These are phyloP conservation scores for Gillenia trifoliata DNA, from an alignment of 306 rosid species.

Conservation along the genomic window DNA sequence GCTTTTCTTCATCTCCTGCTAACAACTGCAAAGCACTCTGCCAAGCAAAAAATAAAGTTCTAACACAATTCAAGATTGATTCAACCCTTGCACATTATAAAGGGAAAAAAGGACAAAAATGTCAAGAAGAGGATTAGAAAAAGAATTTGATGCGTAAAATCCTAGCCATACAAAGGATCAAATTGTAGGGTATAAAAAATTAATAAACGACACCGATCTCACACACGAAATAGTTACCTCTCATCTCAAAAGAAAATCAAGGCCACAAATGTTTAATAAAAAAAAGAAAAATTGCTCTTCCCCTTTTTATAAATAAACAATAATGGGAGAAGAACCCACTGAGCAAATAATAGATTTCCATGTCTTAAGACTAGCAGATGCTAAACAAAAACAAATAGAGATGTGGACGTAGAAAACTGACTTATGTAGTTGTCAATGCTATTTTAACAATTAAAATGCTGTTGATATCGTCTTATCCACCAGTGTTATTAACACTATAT, in stretches of 20 bases:
- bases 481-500: background rate
- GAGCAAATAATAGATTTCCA: background rate
- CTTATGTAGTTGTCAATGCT: background rate
- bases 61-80: slow-evolving; percentile 10
- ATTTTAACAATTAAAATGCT: background rate
- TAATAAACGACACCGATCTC: slow-evolving; percentile 5
- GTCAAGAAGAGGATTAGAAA: background rate
- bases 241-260: background rate
- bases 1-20: slow-evolving; percentile 60
- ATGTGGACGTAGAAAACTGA: background rate
- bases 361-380: background rate
- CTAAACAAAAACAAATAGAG: background rate
- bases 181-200: background rate
- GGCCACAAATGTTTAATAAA: background rate
- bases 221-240: background rate
- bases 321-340: background rate
- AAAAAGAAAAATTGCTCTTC: background rate
- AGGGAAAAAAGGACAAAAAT: background rate
- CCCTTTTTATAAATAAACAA: background rate
- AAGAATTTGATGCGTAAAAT: background rate
- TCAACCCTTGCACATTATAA: background rate
- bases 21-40: slow-evolving; percentile 78
- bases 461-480: background rate
- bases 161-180: background rate
- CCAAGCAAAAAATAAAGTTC: slow-evolving; percentile 20